These are phyloP conservation scores for Bidens hawaiensis DNA, from an alignment of 140 eudicot species.

Conservation along the genomic window DNA sequence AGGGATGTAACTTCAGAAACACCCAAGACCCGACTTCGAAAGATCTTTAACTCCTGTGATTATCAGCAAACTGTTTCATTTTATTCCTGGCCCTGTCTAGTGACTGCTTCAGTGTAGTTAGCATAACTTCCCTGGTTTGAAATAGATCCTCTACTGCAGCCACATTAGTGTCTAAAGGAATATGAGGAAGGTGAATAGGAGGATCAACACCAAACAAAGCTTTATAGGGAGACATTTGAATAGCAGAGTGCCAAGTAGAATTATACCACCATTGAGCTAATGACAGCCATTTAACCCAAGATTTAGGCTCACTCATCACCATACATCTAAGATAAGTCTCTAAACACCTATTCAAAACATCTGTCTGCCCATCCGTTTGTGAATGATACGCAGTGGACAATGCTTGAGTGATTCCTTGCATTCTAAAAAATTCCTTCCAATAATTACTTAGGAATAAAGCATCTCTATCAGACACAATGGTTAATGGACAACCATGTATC, in stretches of 20 bases:
- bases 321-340: not conserved
- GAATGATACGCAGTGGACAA: not conserved
- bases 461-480: not conserved
- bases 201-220: not conserved
- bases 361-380: not conserved
- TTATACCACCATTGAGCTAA: not conserved
- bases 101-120: not conserved
- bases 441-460: too few species aligned
- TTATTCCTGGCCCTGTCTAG: not conserved
- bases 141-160: not conserved
- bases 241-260: not conserved
- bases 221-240: not conserved
- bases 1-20: not conserved
- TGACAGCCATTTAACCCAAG: not conserved
- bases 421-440: too few species aligned
- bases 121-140: not conserved
- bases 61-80: not conserved
- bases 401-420: too few species aligned
- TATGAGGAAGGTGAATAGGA: not conserved
- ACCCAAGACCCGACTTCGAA: not conserved
- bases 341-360: not conserved
- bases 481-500: not conserved
- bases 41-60: too few species aligned
- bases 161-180: not conserved
- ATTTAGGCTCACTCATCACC: not conserved